Percentiles rank a stretch among this genome's conserved stretches.
Evolutionary conservation across 2,329 filamentous ascomycete genomes (phyloP).

Genomic region (Alternaria conjuncta): DNA sequence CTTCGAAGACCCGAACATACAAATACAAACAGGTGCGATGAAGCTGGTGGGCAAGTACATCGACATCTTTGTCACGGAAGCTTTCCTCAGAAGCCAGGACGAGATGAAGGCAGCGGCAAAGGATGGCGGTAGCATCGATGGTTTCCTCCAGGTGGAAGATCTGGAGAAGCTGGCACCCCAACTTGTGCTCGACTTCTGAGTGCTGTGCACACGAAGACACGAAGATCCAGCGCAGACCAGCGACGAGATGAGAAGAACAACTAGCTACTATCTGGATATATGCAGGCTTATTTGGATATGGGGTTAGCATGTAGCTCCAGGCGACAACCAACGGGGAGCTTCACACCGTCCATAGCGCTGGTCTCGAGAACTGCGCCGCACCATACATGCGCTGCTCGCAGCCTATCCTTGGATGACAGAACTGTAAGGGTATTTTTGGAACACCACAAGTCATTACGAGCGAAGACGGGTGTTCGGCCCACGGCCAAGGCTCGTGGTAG

Average conservation of each 20-base stretch:
- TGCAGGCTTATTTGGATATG: background rate
- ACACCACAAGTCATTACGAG: background rate
- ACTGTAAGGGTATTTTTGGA: background rate
- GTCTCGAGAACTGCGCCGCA: background rate
- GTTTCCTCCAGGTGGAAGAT: slow-evolving; percentile 86
- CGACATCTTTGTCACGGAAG: slow-evolving; percentile 89
- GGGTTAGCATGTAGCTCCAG: background rate
- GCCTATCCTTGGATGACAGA: background rate
- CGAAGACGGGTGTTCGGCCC: background rate
- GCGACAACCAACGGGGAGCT: background rate
- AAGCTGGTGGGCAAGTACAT: slow-evolving; percentile 81
- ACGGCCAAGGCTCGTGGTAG: background rate
- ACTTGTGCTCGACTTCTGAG: slow-evolving; percentile 81
- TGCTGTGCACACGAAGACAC: background rate
- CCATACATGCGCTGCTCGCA: background rate
- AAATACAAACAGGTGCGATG: slow-evolving; percentile 57
- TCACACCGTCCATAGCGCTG: background rate
- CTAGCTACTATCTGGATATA: background rate
- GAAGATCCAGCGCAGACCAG: background rate
- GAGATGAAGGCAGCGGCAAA: slow-evolving; percentile 64
- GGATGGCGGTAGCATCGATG: slow-evolving; percentile 51
- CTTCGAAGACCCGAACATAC: slow-evolving; percentile 63
- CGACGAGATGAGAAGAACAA: background rate
- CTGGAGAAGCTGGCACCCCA: slow-evolving; percentile 87
- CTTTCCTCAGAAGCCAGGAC: slow-evolving; percentile 77